Conservation (phyloP, 2,329 filamentous ascomycete genomes). For the Xylaria sp. region DNA sequence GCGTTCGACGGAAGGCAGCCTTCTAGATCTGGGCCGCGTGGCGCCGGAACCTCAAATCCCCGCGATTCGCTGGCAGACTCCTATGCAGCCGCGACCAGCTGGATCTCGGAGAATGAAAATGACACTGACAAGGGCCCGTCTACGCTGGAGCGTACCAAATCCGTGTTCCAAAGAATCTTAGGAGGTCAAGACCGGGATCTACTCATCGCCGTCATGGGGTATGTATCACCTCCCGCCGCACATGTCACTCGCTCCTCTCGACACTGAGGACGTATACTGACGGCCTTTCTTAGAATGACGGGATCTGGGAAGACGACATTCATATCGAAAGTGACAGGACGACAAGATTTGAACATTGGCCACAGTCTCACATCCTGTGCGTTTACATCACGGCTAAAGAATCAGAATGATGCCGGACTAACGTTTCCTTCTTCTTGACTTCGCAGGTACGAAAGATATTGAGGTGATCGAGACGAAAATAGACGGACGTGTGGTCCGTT, state of each 20-base stretch:
- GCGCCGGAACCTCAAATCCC: neutral
- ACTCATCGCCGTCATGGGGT: conserved; percentile 43
- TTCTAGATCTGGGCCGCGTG: neutral
- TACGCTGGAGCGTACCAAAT: conserved; percentile 36
- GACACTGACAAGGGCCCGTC: conserved; percentile 1
- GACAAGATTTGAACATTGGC: conserved; percentile 48
- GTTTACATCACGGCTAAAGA: neutral
- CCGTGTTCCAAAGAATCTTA: conserved; percentile 31
- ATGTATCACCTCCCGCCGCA: conserved; percentile 1
- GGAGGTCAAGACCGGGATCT: conserved; percentile 33
- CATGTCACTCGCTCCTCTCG: neutral
- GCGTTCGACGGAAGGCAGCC: conserved; percentile 18
- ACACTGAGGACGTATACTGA: conserved; percentile 6
- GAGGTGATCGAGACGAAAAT: conserved; percentile 47
- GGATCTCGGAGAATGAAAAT: conserved; percentile 9
- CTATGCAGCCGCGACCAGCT: conserved; percentile 8
- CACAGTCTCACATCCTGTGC: conserved; percentile 51
- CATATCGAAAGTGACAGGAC: conserved; percentile 51
- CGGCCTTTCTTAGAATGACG: conserved; percentile 46
- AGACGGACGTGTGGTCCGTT: conserved; percentile 45
- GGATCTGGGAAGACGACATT: conserved; percentile 54
- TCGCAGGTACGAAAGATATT: conserved; percentile 48
- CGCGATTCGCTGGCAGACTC: conserved; percentile 23
- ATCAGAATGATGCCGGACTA: neutral
- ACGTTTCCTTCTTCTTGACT: neutral